Conservation (phyloP, 768 basidiomycete species). For the Boletus patriciae region DNA sequence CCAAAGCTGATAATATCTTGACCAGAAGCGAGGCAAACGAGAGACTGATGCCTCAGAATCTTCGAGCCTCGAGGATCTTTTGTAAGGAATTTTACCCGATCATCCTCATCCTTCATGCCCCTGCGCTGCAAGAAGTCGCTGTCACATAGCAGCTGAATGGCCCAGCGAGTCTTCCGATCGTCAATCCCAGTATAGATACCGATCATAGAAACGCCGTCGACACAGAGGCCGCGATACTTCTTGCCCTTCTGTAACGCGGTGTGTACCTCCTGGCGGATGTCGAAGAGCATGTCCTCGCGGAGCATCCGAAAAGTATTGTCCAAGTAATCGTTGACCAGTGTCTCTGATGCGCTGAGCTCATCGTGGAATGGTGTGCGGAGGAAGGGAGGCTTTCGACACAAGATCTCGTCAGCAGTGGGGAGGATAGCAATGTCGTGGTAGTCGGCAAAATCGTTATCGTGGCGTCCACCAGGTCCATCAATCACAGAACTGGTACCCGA, state of each 20-base stretch:
- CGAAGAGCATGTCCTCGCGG: slow-evolving; percentile 62
- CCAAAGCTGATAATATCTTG: slow-evolving; percentile 54
- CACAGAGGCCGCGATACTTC: slow-evolving; percentile 33
- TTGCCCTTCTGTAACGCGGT: slow-evolving; percentile 39
- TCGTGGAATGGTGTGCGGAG: slow-evolving; percentile 39
- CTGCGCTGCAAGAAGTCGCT: slow-evolving; percentile 38
- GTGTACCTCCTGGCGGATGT: slow-evolving; percentile 54
- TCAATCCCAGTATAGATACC: slow-evolving; percentile 36
- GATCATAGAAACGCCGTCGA: slow-evolving; percentile 34
- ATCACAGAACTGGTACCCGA: slow-evolving; percentile 21
- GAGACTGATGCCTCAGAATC: slow-evolving; percentile 52
- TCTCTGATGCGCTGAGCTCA: slow-evolving; percentile 19
- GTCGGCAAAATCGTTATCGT: slow-evolving; percentile 65
- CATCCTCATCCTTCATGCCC: slow-evolving; percentile 23
- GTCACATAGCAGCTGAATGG: slow-evolving; percentile 38
- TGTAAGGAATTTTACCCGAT: slow-evolving; percentile 36
- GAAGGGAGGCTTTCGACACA: slow-evolving; percentile 46
- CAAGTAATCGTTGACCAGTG: slow-evolving; percentile 45
- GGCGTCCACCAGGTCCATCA: slow-evolving; percentile 56
- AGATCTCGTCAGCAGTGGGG: slow-evolving; percentile 61
- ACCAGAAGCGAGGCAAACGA: slow-evolving; percentile 51
- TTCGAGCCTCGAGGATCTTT: slow-evolving; percentile 33
- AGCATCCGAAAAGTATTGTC: slow-evolving; percentile 67
- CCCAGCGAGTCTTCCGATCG: slow-evolving; percentile 38
- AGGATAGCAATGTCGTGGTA: slow-evolving; percentile 60